Evolutionary conservation across 306 rosid genomes (phyloP), one percentile per base, ranked within the genome.

Genomic region (Vigna trinervia): DNA sequence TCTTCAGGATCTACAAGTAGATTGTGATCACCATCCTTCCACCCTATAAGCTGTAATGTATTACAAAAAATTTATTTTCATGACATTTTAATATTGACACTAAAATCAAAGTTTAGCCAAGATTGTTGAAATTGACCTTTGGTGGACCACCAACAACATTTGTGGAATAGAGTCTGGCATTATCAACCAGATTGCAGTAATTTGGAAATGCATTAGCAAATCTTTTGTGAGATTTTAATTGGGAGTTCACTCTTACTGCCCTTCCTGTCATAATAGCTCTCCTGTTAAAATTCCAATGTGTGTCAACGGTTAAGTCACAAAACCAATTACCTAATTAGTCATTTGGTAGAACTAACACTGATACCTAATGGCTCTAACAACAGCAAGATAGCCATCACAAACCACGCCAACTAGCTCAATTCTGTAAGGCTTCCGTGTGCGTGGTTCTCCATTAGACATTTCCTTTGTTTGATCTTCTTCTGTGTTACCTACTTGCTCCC

Each of bases 351-450:
- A 43, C 48, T 50, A 20, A 39, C 2, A 45, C 14, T 41, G 36
- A 15, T 74, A 91, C 97, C 97, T 92, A 4, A 95, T 92, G 79
- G 97, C 99, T 85, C 99, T 88, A 53, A 88, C 87, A 56, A 92
- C 97, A 65, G 99, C 99, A 56, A 95, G 83, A 72, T 92, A 89
- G 61, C 94, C 90, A 82, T 95, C 97, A 87, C 99, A 95, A 78
- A 92, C 94, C 53, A 95, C 97, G 53, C 99, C 99, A 75, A 93
- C 93, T 82, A 95, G 76, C 89, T 95, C 97, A 52, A 95, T 89
- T 86, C 91, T 87, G 75, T 95, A 95, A 14, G 99, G 96, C 74
- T 75, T 88, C 78, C 85, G 81, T 7, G 20, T 56, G 50, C 30
- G 56, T 17, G 60, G 38, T 28, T 75, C 80, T 19, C 34, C 81